phyloP scores from a whole-genome alignment of 2,329 filamentous ascomycete species.

The Alternaria viburni region DNA sequence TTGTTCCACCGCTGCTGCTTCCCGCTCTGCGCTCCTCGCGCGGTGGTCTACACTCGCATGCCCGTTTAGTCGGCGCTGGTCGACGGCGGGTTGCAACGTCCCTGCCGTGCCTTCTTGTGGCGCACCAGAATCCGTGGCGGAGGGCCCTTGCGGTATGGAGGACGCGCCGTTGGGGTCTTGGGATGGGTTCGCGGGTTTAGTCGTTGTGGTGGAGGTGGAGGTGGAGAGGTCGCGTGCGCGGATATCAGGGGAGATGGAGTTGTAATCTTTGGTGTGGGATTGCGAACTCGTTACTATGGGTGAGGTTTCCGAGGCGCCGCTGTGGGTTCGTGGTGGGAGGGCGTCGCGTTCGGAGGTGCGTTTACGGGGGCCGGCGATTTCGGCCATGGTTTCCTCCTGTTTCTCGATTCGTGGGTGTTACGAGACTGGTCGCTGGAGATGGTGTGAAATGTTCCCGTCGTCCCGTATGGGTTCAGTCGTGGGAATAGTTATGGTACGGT shows the following conservation, averaged over 20 bases:
- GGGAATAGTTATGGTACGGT: not conserved
- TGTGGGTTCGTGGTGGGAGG: not conserved
- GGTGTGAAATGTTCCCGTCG: not conserved
- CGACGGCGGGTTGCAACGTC: not conserved
- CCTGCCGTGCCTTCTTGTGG: constrained; percentile 4
- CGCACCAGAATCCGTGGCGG: not conserved
- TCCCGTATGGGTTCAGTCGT: not conserved
- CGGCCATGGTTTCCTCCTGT: not conserved
- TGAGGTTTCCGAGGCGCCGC: constrained; percentile 36
- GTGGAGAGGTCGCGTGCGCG: not conserved
- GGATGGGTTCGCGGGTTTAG: not conserved
- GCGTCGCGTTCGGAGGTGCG: constrained; percentile 11
- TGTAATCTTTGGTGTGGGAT: constrained; percentile 20
- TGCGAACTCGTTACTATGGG: constrained; percentile 29
- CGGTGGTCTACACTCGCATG: not conserved
- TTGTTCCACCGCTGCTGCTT: constrained; percentile 27
- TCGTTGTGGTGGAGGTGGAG: not conserved
- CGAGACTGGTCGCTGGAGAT: not conserved
- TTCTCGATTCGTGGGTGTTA: not conserved
- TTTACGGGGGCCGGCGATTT: constrained; percentile 16
- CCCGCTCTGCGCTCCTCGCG: constrained; percentile 26
- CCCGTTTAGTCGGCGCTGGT: not conserved
- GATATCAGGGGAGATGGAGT: constrained; percentile 27
- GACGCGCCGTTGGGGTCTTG: not conserved
- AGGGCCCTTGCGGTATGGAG: not conserved